A percentile compares a stretch with the other conserved stretches of the same genome.
Conservation (phyloP, 768 basidiomycete species). For the Jaapia argillacea region DNA sequence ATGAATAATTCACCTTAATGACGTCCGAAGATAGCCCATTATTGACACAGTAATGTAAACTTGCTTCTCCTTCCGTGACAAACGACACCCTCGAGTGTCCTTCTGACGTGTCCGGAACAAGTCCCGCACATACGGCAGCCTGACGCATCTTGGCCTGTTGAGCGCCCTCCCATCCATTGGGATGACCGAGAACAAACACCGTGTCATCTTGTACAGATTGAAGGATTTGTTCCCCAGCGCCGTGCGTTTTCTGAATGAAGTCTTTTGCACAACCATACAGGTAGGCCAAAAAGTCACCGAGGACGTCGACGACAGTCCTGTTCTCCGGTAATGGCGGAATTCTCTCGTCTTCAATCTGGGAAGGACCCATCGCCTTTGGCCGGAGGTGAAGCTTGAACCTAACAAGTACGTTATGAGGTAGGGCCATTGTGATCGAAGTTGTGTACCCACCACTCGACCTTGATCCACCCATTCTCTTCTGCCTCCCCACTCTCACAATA, state of each 20-base stretch:
- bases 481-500: not conserved
- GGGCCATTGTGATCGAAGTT: not conserved
- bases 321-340: constrained; percentile 13
- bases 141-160: constrained; percentile 20
- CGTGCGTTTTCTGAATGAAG: constrained; percentile 15
- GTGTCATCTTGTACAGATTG: constrained; percentile 12
- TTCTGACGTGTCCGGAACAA: constrained; percentile 10
- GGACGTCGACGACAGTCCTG: constrained; percentile 9
- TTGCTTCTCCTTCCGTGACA: constrained; percentile 7
- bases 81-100: constrained; percentile 13
- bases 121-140: constrained; percentile 14
- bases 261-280: constrained; percentile 14
- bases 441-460: not conserved
- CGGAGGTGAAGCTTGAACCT: constrained; percentile 1
- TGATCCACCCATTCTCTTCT: not conserved
- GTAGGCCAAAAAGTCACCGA: constrained; percentile 19
- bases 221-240: constrained; percentile 12
- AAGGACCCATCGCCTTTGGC: not conserved
- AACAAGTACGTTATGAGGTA: not conserved
- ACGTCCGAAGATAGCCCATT: not conserved
- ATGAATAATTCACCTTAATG: not conserved
- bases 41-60: constrained; percentile 1
- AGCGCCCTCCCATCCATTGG: constrained; percentile 20
- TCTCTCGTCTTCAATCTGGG: not conserved
- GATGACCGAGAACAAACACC: constrained; percentile 18